Evolutionary conservation across 2,329 filamentous ascomycete genomes (phyloP).

Genomic region (Trichocomaceae sp.): DNA sequence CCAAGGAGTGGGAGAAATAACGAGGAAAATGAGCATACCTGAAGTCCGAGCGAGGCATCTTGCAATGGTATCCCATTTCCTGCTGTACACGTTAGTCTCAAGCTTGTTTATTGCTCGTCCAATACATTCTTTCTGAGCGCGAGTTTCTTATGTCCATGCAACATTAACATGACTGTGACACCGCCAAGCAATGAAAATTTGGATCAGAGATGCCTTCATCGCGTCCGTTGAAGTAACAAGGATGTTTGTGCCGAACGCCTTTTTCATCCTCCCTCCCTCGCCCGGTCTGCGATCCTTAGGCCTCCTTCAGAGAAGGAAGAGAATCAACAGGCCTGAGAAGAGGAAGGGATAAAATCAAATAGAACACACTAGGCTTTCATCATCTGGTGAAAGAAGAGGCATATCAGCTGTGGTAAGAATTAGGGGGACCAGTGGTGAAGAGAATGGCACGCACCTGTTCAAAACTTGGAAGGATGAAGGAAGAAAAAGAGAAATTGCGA

Average conservation of each 20-base stretch:
- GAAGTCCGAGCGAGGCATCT: background rate
- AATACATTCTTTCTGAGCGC: background rate
- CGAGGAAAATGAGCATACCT: background rate
- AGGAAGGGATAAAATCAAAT: slow-evolving; percentile 62
- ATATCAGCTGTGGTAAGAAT: slow-evolving; percentile 15
- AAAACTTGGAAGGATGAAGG: slow-evolving; percentile 99
- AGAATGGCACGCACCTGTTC: slow-evolving; percentile 63
- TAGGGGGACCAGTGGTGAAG: background rate
- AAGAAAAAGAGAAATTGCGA: slow-evolving; percentile 42
- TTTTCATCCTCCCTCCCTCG: slow-evolving; percentile 75
- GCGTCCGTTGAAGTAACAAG: slow-evolving; percentile 97
- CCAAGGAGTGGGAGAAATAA: background rate
- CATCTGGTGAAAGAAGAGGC: slow-evolving; percentile 57
- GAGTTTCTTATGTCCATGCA: background rate
- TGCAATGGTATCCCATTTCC: background rate
- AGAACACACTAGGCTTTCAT: slow-evolving; percentile 98
- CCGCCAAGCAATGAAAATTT: slow-evolving; percentile 47
- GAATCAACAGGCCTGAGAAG: slow-evolving; percentile 65
- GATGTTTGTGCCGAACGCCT: slow-evolving; percentile 96
- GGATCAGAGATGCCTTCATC: slow-evolving; percentile 93
- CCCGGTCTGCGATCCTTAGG: slow-evolving; percentile 76
- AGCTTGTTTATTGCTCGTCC: background rate
- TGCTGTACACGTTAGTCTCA: background rate
- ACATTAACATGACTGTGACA: slow-evolving; percentile 17
- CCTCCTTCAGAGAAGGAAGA: slow-evolving; percentile 59